Base-by-base conservation (phyloP, 2,329 filamentous ascomycete genomes). In the Ophiostoma australiae region DNA sequence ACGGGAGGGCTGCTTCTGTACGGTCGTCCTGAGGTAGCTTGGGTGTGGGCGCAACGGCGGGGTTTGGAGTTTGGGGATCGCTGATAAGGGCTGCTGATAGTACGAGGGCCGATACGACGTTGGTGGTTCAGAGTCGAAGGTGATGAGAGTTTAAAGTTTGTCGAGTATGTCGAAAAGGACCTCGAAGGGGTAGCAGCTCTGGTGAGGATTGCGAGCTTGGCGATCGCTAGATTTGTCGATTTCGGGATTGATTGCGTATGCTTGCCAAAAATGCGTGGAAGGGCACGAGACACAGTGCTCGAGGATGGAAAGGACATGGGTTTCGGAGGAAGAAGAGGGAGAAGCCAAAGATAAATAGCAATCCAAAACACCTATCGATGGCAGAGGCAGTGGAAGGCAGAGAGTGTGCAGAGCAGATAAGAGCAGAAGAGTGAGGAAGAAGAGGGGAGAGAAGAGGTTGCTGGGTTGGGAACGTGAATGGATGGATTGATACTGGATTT, bases 1-100 rank as follows among this genome's bases (percentile, higher is more conserved):
- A 8, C 63, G 23, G 48, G 37, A 3, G 76, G 4, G 27, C 33
- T 23, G 71, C 11, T 37, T 72, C 74, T 72, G 37, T 27, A 44
- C 11, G 37, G 66, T 48, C 35, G 33, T 31, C 13, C 31, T 39
- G 20, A 6, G 17, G 63, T 15, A 39, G 63, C 63, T 39, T 66
- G 63, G 33, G 63, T 66, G 63, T 41, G 63, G 35, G 63, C 35
- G 63, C 35, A 41, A 23, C 63, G 31, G 63, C 69, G 41, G 67
- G 44, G 41, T 33, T 41, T 48, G 39, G 41, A 23, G 44, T 15
- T 48, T 15, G 44, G 27, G 27, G 27, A 23, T 8, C 15, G 41
- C 31, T 66, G 67, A 68, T 52, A 68, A 68, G 23, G n/a, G 23
- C 41, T 52, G 17, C 17, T 39, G 10, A 13, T n/a, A 5, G 35